These are phyloP conservation scores for Fusarium subtropicale DNA, from an alignment of 2,329 filamentous ascomycete species.

Conservation along the genomic window DNA sequence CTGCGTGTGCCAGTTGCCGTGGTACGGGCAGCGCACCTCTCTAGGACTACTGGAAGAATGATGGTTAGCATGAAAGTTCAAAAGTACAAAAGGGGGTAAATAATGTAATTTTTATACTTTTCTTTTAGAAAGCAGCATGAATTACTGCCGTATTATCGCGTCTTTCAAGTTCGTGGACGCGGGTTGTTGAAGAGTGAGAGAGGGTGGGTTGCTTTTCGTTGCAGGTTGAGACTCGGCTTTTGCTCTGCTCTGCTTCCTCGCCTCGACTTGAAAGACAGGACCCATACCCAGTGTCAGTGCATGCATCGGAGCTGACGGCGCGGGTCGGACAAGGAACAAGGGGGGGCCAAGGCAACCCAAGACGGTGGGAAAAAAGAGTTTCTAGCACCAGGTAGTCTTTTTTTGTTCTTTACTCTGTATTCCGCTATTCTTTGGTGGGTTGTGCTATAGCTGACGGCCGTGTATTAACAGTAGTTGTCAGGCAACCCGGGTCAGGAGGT, in stretches of 20 bases:
- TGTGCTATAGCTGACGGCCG: slow-evolving; percentile 8
- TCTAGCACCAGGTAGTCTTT: slow-evolving; percentile 1
- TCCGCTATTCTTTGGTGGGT: slow-evolving; percentile 5
- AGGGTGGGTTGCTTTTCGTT: slow-evolving; percentile 39
- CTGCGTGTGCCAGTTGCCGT: slow-evolving; percentile 41
- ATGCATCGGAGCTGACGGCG: slow-evolving; percentile 41
- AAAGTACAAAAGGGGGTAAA: slow-evolving; percentile 1
- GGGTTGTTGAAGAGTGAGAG: slow-evolving; percentile 44
- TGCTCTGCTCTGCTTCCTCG: slow-evolving; percentile 30
- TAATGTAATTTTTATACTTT: slow-evolving; percentile 42
- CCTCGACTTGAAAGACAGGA: slow-evolving; percentile 28
- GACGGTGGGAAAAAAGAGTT: slow-evolving; percentile 16
- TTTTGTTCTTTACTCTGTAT: background rate
- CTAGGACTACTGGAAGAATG: slow-evolving; percentile 42
- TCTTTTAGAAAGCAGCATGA: slow-evolving; percentile 50
- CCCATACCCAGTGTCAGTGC: slow-evolving; percentile 35
- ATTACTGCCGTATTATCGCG: slow-evolving; percentile 50
- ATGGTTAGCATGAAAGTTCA: slow-evolving; percentile 31
- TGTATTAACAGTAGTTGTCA: slow-evolving; percentile 2
- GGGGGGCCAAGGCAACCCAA: slow-evolving; percentile 19
- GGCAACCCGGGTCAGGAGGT: background rate
- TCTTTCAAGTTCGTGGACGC: slow-evolving; percentile 49
- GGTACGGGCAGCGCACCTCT: slow-evolving; percentile 50
- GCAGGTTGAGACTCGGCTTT: slow-evolving; percentile 37
- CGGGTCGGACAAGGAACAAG: slow-evolving; percentile 40